These are phyloP conservation scores for Tetrahymena elliotti DNA, from an alignment of 73 alveolate species.

Conservation along the genomic window DNA sequence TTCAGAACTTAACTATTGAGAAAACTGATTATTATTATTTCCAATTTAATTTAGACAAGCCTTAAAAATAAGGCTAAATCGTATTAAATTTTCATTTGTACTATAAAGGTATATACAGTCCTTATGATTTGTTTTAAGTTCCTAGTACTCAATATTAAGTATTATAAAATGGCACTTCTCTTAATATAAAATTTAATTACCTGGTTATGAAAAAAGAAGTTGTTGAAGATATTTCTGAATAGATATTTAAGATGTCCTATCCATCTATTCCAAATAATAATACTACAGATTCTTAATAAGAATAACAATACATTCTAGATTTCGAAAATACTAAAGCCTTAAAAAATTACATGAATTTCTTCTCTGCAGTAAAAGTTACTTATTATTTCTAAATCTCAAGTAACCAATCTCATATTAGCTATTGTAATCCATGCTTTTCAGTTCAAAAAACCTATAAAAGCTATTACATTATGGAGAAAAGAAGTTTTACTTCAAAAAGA, in stretches of 20 bases:
- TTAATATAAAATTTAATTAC: background rate
- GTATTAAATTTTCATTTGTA: background rate
- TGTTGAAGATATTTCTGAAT: background rate
- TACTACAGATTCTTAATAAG: background rate
- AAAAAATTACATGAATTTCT: background rate
- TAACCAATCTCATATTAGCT: background rate
- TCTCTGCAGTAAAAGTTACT: background rate
- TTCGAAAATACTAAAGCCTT: background rate
- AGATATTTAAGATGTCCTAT: background rate
- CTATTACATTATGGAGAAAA: background rate
- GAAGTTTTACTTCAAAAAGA: background rate
- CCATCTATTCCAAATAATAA: background rate
- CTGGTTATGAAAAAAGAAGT: background rate
- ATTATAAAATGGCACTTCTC: background rate
- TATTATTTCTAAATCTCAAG: background rate
- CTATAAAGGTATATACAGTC: background rate
- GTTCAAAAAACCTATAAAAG: background rate
- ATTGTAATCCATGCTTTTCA: background rate
- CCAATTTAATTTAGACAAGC: background rate
- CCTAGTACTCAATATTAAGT: background rate
- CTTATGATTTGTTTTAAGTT: background rate
- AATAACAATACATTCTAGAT: background rate
- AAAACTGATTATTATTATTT: background rate
- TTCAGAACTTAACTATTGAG: background rate
- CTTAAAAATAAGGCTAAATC: background rate